These are phyloP conservation scores for Crassisporium funariophilum DNA, from an alignment of 768 basidiomycete species.

Conservation along the genomic window DNA sequence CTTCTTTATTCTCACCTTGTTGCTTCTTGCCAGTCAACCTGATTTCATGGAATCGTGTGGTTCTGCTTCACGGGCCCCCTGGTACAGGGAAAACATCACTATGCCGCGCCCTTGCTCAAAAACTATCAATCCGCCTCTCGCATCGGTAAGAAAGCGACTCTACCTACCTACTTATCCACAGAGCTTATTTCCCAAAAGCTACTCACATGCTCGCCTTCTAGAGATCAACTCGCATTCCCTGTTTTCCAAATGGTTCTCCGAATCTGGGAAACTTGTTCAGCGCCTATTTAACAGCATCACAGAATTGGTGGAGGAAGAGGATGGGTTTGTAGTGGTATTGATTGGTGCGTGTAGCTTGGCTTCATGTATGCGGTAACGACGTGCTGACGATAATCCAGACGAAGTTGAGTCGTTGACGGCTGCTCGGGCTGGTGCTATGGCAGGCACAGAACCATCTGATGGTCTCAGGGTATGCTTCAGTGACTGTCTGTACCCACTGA, in stretches of 20 bases:
- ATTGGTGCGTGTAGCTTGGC: constrained; percentile 59
- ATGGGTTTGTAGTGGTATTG: constrained; percentile 88
- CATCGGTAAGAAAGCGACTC: constrained; percentile 77
- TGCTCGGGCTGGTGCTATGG: constrained; percentile 91
- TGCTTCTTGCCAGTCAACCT: constrained; percentile 66
- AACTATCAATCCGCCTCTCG: constrained; percentile 87
- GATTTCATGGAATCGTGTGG: constrained; percentile 94
- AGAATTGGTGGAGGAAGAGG: constrained; percentile 91
- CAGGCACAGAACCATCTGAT: constrained; percentile 94
- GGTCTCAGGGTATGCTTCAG: constrained; percentile 70
- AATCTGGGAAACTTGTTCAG: constrained; percentile 97
- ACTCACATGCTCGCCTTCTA: constrained; percentile 82
- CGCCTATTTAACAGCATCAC: constrained; percentile 86
- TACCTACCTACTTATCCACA: constrained; percentile 1
- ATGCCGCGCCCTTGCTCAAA: constrained; percentile 93
- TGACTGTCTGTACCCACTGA: neutral
- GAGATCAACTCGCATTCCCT: constrained; percentile 99
- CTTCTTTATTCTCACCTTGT: constrained; percentile 3
- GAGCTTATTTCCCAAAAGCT: constrained; percentile 47
- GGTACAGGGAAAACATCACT: constrained; percentile 97
- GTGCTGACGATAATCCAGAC: constrained; percentile 47
- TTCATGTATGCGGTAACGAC: constrained; percentile 2
- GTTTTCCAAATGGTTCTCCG: constrained; percentile 99
- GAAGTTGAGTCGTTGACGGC: constrained; percentile 97
- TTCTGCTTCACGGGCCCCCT: constrained; percentile 93